phyloP scores from a whole-genome alignment of 306 rosid genomes.

The Parietaria judaica region DNA sequence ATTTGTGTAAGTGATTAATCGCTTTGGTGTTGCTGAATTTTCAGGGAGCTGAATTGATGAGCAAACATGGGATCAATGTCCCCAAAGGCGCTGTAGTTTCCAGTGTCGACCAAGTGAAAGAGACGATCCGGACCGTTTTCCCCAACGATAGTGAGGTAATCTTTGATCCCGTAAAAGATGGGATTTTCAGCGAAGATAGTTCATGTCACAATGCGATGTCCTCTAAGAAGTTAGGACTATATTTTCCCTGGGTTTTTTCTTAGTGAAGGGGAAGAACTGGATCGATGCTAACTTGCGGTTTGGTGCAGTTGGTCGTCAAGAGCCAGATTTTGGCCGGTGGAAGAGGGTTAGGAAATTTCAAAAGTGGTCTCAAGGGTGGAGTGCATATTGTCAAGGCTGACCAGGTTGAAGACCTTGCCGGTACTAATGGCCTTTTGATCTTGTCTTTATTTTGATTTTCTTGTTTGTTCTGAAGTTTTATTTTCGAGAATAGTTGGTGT shows the following conservation, averaged over 20 bases:
- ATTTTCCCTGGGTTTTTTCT: not conserved
- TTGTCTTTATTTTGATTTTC: not conserved
- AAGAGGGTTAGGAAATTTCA: slow-evolving; percentile 90
- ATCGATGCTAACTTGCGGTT: slow-evolving; percentile 24
- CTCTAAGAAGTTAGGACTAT: too few relatives aligned
- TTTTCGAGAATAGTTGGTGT: not conserved
- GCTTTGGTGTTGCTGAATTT: slow-evolving; percentile 3
- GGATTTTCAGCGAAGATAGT: too few relatives aligned
- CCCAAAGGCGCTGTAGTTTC: slow-evolving; percentile 43
- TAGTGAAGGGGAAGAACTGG: slow-evolving; percentile 7
- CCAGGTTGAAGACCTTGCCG: slow-evolving; percentile 83
- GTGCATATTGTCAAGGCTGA: slow-evolving; percentile 85
- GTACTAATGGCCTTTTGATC: slow-evolving; percentile 34
- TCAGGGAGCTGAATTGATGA: slow-evolving; percentile 92
- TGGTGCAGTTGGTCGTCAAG: slow-evolving; percentile 53
- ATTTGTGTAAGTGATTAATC: not conserved
- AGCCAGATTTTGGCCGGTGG: slow-evolving; percentile 96
- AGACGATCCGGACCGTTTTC: slow-evolving; percentile 47
- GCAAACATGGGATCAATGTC: slow-evolving; percentile 79
- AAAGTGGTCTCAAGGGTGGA: slow-evolving; percentile 89
- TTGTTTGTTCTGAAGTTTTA: not conserved
- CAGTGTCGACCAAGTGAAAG: slow-evolving; percentile 38
- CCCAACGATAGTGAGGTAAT: slow-evolving; percentile 51
- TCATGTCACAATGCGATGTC: too few relatives aligned
- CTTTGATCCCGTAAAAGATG: not conserved